Evolutionary conservation across 345 rosid species (phyloP).

Genomic region (Boechera divaricarpa): DNA sequence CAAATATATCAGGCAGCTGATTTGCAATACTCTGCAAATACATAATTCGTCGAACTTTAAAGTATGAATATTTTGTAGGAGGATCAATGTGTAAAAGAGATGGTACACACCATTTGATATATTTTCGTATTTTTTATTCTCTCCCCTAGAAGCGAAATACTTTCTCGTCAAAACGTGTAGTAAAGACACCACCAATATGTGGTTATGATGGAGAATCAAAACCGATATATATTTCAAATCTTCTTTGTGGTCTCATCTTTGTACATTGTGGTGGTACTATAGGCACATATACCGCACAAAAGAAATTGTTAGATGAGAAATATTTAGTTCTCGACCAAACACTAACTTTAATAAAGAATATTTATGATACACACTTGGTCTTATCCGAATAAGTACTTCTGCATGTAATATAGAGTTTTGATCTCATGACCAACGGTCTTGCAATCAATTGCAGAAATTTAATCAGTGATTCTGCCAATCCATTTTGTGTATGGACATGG

Average conservation of each 20-base stretch:
- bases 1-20: too few species aligned
- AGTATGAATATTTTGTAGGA: too few species aligned
- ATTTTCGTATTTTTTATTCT: too few species aligned
- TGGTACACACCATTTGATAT: too few species aligned
- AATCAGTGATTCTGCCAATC: neutral
- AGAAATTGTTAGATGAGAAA: neutral
- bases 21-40: too few species aligned
- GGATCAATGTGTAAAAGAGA: too few species aligned
- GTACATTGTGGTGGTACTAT: neutral
- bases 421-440: neutral
- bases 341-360: neutral
- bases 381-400: neutral
- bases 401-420: neutral
- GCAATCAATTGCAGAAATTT: neutral
- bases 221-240: too few species aligned
- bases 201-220: neutral
- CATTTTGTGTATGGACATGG: neutral
- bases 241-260: neutral
- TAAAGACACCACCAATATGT: neutral
- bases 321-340: neutral
- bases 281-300: neutral
- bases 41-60: too few species aligned
- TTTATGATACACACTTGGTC: neutral
- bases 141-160: too few species aligned
- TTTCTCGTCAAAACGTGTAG: neutral